Evolutionary conservation across 352 stramenopile species (phyloP), one percentile per base, ranked within the genome.

Genomic region (Phytophthora idaei): DNA sequence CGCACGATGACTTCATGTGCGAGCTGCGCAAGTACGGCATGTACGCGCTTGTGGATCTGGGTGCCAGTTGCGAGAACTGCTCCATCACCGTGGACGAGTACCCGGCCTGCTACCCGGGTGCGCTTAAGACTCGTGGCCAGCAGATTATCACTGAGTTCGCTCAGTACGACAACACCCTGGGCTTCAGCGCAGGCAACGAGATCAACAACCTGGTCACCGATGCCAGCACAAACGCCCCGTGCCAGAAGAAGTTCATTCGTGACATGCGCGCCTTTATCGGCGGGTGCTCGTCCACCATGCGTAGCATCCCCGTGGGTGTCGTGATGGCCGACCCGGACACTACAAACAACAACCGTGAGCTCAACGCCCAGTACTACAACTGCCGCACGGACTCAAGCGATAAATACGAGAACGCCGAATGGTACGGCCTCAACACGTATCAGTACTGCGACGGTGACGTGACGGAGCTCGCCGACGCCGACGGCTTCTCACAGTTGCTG

Each of bases 1-100:
- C 78, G 15, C 90, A 97, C 66, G 83, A 93, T 67, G 70, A 74
- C 25, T 97, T 97, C 67, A 97, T 97, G 90, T 96, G 87, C 54
- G 86, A 83, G 3, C 51, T 95, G 9, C 67, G 79, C 14, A 71
- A 83, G 11, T 95, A 95, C 69, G 90, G 90, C n/a, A 94, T 97
- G 64, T 92, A 94, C 53, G 85, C 75, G 2, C 70, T 92, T 7
- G 73, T 94, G 17, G 85, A 92, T 51, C 64, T 92, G 1, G 84
- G 61, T 17, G 76, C 72, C 17, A 89, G 60, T 41, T 94, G 86
- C 21, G 70, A 86, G 45, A 75, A 75, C 51, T 94, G 86, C 60
- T 75, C 76, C 3, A 85, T 93, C 47, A 87, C 79, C 0, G 66
- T 68, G 3, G 81, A 88, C 14, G 59, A 72, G 53, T 78, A 69